Base-by-base conservation (phyloP, 2,329 filamentous ascomycete genomes). In the Ascochyta koolunga region DNA sequence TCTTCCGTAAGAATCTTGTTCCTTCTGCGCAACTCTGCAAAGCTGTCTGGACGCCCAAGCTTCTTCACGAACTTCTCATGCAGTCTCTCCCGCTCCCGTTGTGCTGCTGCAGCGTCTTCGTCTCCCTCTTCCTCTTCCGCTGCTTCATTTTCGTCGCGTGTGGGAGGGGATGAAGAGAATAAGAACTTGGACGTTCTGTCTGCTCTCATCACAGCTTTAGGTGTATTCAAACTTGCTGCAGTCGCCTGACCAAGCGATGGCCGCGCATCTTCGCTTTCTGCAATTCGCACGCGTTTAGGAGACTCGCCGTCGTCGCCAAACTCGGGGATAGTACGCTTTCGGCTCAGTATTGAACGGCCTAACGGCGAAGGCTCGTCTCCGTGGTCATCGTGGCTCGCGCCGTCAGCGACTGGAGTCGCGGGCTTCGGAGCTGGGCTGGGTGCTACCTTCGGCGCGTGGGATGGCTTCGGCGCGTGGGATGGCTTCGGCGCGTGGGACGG, bases 51-150 rank as follows among this genome's bases (percentile, higher is more conserved):
- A 37, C 89, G 86, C 0, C 93, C 93, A 2, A 99, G 84, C 73
- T 93, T 96, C 80, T 90, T 90, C 27, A 98, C 89, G 68, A 98
- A 99, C 65, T 87, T 89, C 57, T 84, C 81, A 70, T 97, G 95
- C 21, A 97, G 78, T 42, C 86, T 86, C 54, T 89, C 85, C 68
- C 89, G 92, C 54, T 81, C 80, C 58, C 79, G 83, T 61, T 77
- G 82, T 1, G 79, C 79, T 3, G 77, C 76, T 47, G 83, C 83
- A 6, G 82, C 79, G 13, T 85, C 81, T 1, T 67, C 61, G 8
- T 74, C 73, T 3, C 78, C 75, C 2, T 85, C 81, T 1, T 67
- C 61, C 9, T 74, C 73, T 3, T 78, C 75, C 2, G 76, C 73
- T 1, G 74, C 72, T 1, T 76, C 71, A 4, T 76, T 70, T 35